Evolutionary conservation across 805 yeast genomes (phyloP).

Genomic region (Tetrapisispora taiwanensis): DNA sequence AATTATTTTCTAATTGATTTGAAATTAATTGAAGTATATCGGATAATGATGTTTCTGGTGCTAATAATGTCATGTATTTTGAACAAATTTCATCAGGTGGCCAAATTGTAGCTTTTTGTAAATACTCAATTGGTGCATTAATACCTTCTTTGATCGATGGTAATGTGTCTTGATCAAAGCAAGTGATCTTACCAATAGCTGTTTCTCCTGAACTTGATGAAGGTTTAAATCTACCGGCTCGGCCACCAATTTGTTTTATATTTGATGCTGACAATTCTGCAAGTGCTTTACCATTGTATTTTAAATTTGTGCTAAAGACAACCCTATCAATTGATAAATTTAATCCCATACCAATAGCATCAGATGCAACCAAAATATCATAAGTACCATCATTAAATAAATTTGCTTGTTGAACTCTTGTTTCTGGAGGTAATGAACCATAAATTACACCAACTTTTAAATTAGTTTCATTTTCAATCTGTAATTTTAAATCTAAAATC

Average conservation of each 20-base stretch:
- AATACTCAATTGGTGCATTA: conserved; percentile 39
- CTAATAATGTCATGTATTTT: conserved; percentile 51
- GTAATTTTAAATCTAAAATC: conserved; percentile 58
- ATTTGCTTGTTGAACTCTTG: conserved; percentile 73
- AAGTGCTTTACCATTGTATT: conserved; percentile 56
- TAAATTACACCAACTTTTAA: conserved; percentile 79
- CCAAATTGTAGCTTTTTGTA: conserved; percentile 62
- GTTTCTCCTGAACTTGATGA: conserved; percentile 6
- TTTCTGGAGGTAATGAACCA: conserved; percentile 94
- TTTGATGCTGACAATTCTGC: conserved; percentile 48
- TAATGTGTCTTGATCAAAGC: conserved; percentile 38
- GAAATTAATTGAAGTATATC: conserved; percentile 42
- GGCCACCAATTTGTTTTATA: conserved; percentile 87
- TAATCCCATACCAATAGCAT: conserved; percentile 96
- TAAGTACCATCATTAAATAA: conserved; percentile 70
- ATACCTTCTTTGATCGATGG: conserved; percentile 38
- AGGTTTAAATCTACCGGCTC: conserved; percentile 75
- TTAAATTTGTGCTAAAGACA: conserved; percentile 56
- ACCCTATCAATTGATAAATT: conserved; percentile 76
- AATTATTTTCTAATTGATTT: conserved; percentile 12
- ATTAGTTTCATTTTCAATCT: conserved; percentile 54
- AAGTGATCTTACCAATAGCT: conserved; percentile 44
- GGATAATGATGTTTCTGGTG: conserved; percentile 38
- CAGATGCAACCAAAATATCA: conserved; percentile 86
- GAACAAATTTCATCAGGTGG: conserved; percentile 70